A percentile compares a stretch with the other conserved stretches of the same genome.
Conservation (phyloP, 176 grass and related monocot genomes). For the Bonia amplexicaulis region DNA sequence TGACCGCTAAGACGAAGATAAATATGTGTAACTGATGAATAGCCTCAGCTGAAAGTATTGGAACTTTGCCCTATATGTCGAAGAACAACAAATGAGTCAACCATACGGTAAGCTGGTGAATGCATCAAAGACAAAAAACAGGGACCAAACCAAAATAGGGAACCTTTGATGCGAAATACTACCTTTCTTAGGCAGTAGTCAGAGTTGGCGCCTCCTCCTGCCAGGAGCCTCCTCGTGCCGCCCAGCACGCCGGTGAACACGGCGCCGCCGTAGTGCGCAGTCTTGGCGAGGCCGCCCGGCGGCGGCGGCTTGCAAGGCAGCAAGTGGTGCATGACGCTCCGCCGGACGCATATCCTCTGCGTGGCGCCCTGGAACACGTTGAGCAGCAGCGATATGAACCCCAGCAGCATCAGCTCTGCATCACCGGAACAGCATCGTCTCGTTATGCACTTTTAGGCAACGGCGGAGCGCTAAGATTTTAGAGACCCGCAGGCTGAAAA, state of each 20-base stretch:
- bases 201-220: slow-evolving; percentile 8
- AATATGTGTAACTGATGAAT: slow-evolving; percentile 90
- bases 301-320: slow-evolving; percentile 47
- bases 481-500: neutral
- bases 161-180: neutral
- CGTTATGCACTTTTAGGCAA: neutral
- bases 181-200: slow-evolving; percentile 45
- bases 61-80: slow-evolving; percentile 53
- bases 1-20: slow-evolving; percentile 73
- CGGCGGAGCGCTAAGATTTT: neutral
- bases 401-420: slow-evolving; percentile 82
- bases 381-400: slow-evolving; percentile 84
- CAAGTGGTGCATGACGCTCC: slow-evolving; percentile 35
- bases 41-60: slow-evolving; percentile 58
- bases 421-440: neutral
- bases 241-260: slow-evolving; percentile 15
- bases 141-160: neutral
- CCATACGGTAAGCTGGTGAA: neutral
- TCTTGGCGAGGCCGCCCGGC: neutral
- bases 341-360: slow-evolving; percentile 47
- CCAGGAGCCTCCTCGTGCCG: slow-evolving; percentile 45
- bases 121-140: neutral
- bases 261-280: slow-evolving; percentile 21
- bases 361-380: slow-evolving; percentile 50
- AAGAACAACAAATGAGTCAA: neutral